These are phyloP conservation scores for Aspergillus pseudonomiae DNA, from an alignment of 2,329 filamentous ascomycete species.

Conservation along the genomic window DNA sequence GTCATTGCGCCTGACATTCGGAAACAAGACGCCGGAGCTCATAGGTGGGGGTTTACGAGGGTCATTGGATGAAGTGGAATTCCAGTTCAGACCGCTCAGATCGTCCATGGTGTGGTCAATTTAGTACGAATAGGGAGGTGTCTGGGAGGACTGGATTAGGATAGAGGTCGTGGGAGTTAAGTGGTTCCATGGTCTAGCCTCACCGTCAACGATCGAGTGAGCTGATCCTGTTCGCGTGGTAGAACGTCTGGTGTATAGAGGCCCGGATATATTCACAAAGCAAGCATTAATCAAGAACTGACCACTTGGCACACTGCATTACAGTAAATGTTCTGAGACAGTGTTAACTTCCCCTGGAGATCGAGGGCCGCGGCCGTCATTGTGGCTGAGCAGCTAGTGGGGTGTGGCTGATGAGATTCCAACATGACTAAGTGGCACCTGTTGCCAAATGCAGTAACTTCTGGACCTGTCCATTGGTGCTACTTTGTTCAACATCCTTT, in stretches of 20 bases:
- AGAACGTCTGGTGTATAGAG: not conserved
- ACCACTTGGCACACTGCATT: not conserved
- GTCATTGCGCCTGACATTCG: slow-evolving; percentile 40
- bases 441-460: slow-evolving; percentile 2
- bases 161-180: slow-evolving; percentile 18
- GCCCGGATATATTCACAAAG: not conserved
- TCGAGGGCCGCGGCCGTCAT: slow-evolving; percentile 16
- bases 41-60: slow-evolving; percentile 42
- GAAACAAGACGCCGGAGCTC: slow-evolving; percentile 38
- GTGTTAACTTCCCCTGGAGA: slow-evolving; percentile 11
- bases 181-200: slow-evolving; percentile 23
- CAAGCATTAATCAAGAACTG: not conserved
- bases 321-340: not conserved
- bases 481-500: not conserved
- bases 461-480: not conserved
- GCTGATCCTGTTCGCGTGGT: slow-evolving; percentile 8
- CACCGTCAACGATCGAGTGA: slow-evolving; percentile 21
- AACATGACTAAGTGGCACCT: slow-evolving; percentile 8
- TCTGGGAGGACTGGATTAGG: slow-evolving; percentile 27
- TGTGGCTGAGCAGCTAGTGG: slow-evolving; percentile 16
- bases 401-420: not conserved
- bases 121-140: slow-evolving; percentile 14
- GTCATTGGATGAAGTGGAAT: slow-evolving; percentile 35
- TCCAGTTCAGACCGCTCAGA: slow-evolving; percentile 51
- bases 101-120: slow-evolving; percentile 47